Conservation (phyloP, 1,284 basidiomycete genomes). For the Trametes versicolor region DNA sequence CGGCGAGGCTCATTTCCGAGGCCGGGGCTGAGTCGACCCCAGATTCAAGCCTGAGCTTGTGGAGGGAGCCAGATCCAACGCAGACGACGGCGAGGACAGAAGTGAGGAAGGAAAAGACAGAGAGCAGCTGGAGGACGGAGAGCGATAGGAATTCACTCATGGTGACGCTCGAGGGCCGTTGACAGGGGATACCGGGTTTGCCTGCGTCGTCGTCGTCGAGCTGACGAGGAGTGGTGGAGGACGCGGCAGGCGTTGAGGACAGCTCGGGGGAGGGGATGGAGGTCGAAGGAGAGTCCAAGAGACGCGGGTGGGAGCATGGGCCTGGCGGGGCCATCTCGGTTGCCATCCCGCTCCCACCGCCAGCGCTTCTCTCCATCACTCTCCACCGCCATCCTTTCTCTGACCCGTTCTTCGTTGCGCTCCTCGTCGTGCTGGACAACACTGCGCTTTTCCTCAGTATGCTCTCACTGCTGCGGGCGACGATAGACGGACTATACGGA, state of each 20-base stretch:
- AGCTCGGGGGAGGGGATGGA: slow-evolving; percentile 2
- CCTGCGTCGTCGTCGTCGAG: slow-evolving; percentile 31
- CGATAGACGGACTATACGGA: too few relatives aligned
- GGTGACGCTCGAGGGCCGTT: slow-evolving; percentile 26
- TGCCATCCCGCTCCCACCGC: slow-evolving; percentile 17
- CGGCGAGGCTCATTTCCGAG: slow-evolving; percentile 33
- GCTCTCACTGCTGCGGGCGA: too few relatives aligned
- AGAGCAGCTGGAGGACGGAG: slow-evolving; percentile 47
- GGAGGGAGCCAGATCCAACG: slow-evolving; percentile 44
- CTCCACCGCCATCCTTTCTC: not conserved
- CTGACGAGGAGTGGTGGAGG: slow-evolving; percentile 15
- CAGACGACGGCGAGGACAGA: slow-evolving; percentile 45
- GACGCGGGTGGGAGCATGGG: not conserved
- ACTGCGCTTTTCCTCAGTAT: too few relatives aligned
- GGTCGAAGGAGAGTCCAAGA: slow-evolving; percentile 8
- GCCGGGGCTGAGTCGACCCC: slow-evolving; percentile 35
- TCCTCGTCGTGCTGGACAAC: not conserved
- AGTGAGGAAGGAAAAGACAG: slow-evolving; percentile 45
- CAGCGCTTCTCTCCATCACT: not conserved
- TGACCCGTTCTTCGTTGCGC: not conserved
- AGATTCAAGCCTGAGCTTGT: slow-evolving; percentile 41
- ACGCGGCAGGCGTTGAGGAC: slow-evolving; percentile 27
- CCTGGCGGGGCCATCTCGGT: slow-evolving; percentile 10
- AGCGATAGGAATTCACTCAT: slow-evolving; percentile 47
- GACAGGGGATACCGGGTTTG: slow-evolving; percentile 27